Percentiles rank a stretch among this genome's conserved stretches.
These are phyloP conservation scores for Amphichorda felina DNA, from an alignment of 2,329 filamentous ascomycete genomes.

Conservation along the genomic window DNA sequence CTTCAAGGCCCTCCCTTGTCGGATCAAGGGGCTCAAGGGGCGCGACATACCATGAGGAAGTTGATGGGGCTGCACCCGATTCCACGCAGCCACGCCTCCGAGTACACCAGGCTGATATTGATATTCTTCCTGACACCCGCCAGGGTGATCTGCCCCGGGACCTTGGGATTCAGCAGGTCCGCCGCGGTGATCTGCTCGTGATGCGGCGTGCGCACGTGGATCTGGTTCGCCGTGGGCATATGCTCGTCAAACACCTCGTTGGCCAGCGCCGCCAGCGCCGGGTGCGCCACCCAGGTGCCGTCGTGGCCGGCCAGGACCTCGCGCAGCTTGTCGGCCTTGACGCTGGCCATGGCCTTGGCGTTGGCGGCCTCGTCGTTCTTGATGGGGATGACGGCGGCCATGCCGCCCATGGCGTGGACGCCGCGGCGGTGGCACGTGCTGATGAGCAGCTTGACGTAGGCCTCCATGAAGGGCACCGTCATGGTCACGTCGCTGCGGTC, in stretches of 20 bases:
- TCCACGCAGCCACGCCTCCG: slow-evolving; percentile 85
- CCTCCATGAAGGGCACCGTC: slow-evolving; percentile 87
- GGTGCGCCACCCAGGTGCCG: slow-evolving; percentile 83
- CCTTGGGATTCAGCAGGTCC: slow-evolving; percentile 84
- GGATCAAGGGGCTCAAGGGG: no score
- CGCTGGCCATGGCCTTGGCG: slow-evolving; percentile 74
- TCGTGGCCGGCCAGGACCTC: slow-evolving; percentile 83
- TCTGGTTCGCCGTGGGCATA: slow-evolving; percentile 88
- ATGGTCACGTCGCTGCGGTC: slow-evolving; percentile 77
- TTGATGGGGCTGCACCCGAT: slow-evolving; percentile 90
- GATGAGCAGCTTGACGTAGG: slow-evolving; percentile 77
- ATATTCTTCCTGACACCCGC: slow-evolving; percentile 85
- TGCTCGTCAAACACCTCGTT: slow-evolving; percentile 82
- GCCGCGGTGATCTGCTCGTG: slow-evolving; percentile 68
- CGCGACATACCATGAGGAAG: slow-evolving; percentile 59
- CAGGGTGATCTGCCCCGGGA: slow-evolving; percentile 74
- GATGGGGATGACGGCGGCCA: slow-evolving; percentile 89
- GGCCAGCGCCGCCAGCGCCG: slow-evolving; percentile 69
- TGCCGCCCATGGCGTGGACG: slow-evolving; percentile 86
- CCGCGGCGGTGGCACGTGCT: slow-evolving; percentile 84
- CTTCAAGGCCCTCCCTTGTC: neutral
- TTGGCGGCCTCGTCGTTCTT: slow-evolving; percentile 78
- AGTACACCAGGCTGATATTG: slow-evolving; percentile 79
- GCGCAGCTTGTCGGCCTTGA: slow-evolving; percentile 78
- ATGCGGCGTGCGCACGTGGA: slow-evolving; percentile 62